Conservation (phyloP, 202 grass and related monocot genomes). For the Sporobolus alterniflorus region DNA sequence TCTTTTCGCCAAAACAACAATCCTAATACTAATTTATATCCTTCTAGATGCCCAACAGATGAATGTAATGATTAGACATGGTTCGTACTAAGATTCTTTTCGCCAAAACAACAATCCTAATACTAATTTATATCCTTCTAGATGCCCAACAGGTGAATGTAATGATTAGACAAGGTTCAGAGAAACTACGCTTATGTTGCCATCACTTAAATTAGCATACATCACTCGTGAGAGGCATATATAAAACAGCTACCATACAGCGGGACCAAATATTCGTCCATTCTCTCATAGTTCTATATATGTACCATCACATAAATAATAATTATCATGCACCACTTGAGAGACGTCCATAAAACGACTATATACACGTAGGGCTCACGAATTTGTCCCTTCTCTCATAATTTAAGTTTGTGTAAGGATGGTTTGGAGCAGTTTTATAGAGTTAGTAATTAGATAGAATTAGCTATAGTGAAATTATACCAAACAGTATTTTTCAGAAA, state of each 20-base stretch:
- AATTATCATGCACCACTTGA: no score
- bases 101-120: neutral
- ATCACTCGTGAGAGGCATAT: neutral
- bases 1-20: neutral
- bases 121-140: neutral
- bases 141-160: neutral
- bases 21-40: neutral
- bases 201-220: neutral
- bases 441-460: no score
- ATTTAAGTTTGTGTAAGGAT: no score
- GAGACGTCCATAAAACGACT: no score
- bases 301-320: no score
- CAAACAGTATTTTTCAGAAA: no score
- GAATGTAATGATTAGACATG: neutral
- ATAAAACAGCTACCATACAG: neutral
- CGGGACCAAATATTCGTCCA: no score
- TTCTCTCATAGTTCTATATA: no score
- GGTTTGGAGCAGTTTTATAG: no score
- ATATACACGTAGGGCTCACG: no score
- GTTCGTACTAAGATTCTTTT: neutral
- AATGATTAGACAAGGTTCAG: neutral
- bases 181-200: neutral
- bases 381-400: no score
- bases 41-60: neutral
- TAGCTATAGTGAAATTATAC: no score